Percentiles rank a stretch among this genome's conserved stretches.
phyloP scores from a whole-genome alignment of 2,329 filamentous ascomycete genomes.

The Cordyceps farinosa region DNA sequence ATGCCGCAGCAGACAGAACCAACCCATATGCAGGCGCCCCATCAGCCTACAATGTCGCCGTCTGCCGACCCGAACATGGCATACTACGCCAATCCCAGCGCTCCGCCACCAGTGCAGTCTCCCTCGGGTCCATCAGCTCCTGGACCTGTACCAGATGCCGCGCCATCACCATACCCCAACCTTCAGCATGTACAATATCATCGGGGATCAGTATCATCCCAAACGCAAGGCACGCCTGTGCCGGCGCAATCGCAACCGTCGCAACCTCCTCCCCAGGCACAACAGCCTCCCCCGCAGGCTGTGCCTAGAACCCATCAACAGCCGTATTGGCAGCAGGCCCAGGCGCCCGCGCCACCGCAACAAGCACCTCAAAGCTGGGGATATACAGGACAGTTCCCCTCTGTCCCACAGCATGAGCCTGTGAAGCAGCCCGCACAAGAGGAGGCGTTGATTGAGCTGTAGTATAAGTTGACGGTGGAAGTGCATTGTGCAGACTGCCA shows the following conservation, averaged over 20 bases:
- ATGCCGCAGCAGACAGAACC: slow-evolving; percentile 37
- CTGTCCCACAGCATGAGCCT: slow-evolving; percentile 48
- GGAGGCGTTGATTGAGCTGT: slow-evolving; percentile 79
- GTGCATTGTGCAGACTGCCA: background rate
- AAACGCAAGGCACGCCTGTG: slow-evolving; percentile 31
- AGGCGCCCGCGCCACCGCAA: slow-evolving; percentile 21
- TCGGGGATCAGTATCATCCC: slow-evolving; percentile 38
- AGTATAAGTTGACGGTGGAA: slow-evolving; percentile 12
- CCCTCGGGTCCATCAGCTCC: slow-evolving; percentile 37
- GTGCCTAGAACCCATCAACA: slow-evolving; percentile 29
- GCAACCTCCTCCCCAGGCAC: slow-evolving; percentile 30
- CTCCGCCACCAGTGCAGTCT: slow-evolving; percentile 30
- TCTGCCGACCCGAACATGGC: slow-evolving; percentile 50
- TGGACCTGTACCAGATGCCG: slow-evolving; percentile 39
- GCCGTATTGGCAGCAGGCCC: slow-evolving; percentile 28
- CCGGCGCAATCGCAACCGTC: slow-evolving; percentile 28
- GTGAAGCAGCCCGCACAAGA: slow-evolving; percentile 55
- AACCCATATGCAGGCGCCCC: slow-evolving; percentile 28
- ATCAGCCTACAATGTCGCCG: slow-evolving; percentile 28
- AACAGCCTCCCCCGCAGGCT: slow-evolving; percentile 29
- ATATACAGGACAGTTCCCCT: slow-evolving; percentile 57
- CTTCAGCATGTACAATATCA: slow-evolving; percentile 48
- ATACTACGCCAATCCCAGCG: slow-evolving; percentile 52
- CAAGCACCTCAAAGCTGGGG: slow-evolving; percentile 36
- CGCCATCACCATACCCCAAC: slow-evolving; percentile 50